These are phyloP conservation scores for Phellopilus nigrolimitatus DNA, from an alignment of 1,284 basidiomycete species.

Conservation along the genomic window DNA sequence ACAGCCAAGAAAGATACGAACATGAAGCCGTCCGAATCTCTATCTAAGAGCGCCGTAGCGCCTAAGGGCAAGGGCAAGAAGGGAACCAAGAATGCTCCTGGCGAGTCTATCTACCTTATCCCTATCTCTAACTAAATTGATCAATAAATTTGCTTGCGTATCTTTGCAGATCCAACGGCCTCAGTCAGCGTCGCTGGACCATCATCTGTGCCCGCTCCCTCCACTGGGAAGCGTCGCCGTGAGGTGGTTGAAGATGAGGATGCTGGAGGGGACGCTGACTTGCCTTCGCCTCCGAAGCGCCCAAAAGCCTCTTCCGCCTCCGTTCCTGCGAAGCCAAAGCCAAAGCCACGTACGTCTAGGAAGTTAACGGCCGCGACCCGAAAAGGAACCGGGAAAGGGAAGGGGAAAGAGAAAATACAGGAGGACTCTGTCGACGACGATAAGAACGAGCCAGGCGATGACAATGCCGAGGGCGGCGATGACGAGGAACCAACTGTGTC, in stretches of 20 bases:
- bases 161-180: neutral
- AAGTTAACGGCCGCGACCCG: neutral
- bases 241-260: neutral
- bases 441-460: too few relatives aligned
- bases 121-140: neutral
- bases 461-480: neutral
- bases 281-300: neutral
- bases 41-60: too few relatives aligned
- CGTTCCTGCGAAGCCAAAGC: neutral
- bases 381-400: neutral
- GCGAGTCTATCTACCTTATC: neutral
- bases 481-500: neutral
- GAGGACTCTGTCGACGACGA: neutral
- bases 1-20: neutral
- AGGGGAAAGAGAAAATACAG: conserved; percentile 1
- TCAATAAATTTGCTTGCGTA: too few relatives aligned
- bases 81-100: neutral
- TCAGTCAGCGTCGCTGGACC: neutral
- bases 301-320: neutral
- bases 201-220: neutral
- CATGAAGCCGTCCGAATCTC: neutral
- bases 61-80: too few relatives aligned
- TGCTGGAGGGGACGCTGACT: neutral
- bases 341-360: neutral
- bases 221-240: neutral